Percentiles rank a stretch among this genome's conserved stretches.
These are phyloP conservation scores for Torulaspora gathmanii DNA, from an alignment of 805 yeast species.

Conservation along the genomic window DNA sequence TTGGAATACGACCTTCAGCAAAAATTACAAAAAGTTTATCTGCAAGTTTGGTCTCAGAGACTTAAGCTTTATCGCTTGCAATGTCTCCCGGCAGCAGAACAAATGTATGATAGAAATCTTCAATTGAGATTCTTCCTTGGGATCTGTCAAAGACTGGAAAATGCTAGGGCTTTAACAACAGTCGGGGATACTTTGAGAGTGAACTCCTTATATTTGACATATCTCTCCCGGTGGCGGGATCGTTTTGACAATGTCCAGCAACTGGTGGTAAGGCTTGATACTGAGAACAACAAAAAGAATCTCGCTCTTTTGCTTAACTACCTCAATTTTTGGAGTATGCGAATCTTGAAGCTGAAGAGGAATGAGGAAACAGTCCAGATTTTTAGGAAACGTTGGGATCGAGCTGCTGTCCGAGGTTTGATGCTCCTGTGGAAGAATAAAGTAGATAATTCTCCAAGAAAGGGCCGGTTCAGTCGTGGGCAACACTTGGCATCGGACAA, in stretches of 20 bases:
- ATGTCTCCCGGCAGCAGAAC: constrained; percentile 13
- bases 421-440: constrained; percentile 36
- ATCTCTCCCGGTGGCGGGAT: constrained; percentile 26
- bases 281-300: constrained; percentile 24
- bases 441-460: constrained; percentile 12
- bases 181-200: constrained; percentile 24
- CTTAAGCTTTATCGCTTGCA: constrained; percentile 6
- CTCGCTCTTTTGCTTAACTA: constrained; percentile 22
- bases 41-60: constrained; percentile 14
- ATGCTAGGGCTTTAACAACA: background rate
- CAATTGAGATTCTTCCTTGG: background rate
- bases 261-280: constrained; percentile 17
- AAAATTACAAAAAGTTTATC: background rate
- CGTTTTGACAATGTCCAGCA: constrained; percentile 15
- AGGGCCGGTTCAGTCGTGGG: background rate
- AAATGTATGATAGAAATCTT: constrained; percentile 4
- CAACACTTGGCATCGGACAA: constrained; percentile 2
- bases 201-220: constrained; percentile 22
- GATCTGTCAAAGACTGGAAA: background rate
- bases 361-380: constrained; percentile 34
- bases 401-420: constrained; percentile 39
- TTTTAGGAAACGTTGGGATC: constrained; percentile 39
- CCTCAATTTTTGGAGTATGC: constrained; percentile 36
- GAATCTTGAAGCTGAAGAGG: constrained; percentile 33
- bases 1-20: constrained; percentile 4